These are phyloP conservation scores for Barbatosphaeria neglecta DNA, from an alignment of 495 filamentous ascomycete species.

Conservation along the genomic window DNA sequence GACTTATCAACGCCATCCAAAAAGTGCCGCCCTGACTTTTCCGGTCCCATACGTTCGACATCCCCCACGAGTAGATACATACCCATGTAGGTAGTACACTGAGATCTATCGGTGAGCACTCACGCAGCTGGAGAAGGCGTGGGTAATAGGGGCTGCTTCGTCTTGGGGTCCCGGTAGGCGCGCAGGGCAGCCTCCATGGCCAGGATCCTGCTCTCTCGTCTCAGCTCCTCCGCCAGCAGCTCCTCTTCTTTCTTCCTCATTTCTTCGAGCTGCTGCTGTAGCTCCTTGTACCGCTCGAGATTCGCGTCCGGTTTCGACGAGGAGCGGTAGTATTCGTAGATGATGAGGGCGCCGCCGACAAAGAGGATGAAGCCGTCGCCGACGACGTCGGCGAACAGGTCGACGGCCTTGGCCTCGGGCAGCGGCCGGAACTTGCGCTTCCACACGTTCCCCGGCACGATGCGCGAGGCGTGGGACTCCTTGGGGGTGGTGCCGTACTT, in stretches of 20 bases:
- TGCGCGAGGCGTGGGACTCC: conserved; percentile 20
- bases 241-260: conserved; percentile 49
- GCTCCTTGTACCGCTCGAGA: conserved; percentile 53
- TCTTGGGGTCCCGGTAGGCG: conserved; percentile 41
- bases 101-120: too few relatives aligned
- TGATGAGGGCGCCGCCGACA: conserved; percentile 65
- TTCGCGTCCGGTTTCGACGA: conserved; percentile 64
- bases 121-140: conserved; percentile 5
- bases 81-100: too few relatives aligned
- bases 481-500: conserved; percentile 27
- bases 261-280: conserved; percentile 51
- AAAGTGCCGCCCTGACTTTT: background rate
- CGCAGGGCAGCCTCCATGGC: conserved; percentile 59
- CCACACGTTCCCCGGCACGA: conserved; percentile 32
- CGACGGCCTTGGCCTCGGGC: conserved; percentile 86
- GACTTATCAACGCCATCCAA: background rate
- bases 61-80: too few relatives aligned
- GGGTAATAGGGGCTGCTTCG: conserved; percentile 31
- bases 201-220: conserved; percentile 45
- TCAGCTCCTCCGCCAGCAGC: conserved; percentile 51
- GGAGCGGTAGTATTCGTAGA: conserved; percentile 69
- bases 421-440: conserved; percentile 53
- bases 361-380: conserved; percentile 81
- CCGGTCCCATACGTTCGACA: background rate
- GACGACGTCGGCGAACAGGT: conserved; percentile 89